Evolutionary conservation across 495 filamentous ascomycete genomes (phyloP), one percentile per base, ranked within the genome.

Genomic region (Hypoxylon fuscum): DNA sequence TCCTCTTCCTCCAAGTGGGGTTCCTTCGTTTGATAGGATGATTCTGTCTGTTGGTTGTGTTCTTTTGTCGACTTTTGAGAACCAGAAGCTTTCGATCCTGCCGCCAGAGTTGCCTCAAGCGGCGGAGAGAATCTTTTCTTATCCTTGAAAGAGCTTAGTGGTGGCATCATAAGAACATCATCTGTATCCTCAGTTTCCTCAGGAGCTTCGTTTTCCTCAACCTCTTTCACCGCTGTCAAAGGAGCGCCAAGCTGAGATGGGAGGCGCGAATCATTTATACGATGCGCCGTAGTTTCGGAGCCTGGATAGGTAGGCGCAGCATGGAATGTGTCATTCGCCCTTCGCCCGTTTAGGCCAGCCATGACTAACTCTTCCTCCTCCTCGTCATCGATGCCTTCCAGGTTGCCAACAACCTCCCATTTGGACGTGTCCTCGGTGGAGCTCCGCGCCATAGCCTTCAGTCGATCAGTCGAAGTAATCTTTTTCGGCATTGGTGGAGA

Each of bases 391-490:
- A 72, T 45, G 20, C 46, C 56, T 1, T 66, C 58, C 12, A 69
- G 41, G 27, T 74, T 72, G 17, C 69, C 69, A 18, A 79, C 78
- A 9, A 73, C 70, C 35, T 74, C 77, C 77, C 77, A 81, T 17
- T 68, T 69, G 1, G 73, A 74, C 17, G 74, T 74, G 23, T 73
- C 75, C 47, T 79, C 78, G 7, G 75, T 68, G n/a, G 78, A 77
- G 21, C 52, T 76, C 29, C 74, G 73, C 20, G 76, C 70, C 32
- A 81, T 70, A 11, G 74, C 77, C 32, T 73, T 78, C 20, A 81
- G 53, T 3, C 73, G 72, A 50, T 81, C 77, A 48, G 78, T 79
- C 1, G 78, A 79, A 6, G 77, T 77, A 22, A 79, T 72, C 59
- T 79, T 81, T 55, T 73, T 79, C 0, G 77, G 76, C 49, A 64